Evolutionary conservation across 1,284 basidiomycete genomes (phyloP).

Genomic region (Ustilago crameri): DNA sequence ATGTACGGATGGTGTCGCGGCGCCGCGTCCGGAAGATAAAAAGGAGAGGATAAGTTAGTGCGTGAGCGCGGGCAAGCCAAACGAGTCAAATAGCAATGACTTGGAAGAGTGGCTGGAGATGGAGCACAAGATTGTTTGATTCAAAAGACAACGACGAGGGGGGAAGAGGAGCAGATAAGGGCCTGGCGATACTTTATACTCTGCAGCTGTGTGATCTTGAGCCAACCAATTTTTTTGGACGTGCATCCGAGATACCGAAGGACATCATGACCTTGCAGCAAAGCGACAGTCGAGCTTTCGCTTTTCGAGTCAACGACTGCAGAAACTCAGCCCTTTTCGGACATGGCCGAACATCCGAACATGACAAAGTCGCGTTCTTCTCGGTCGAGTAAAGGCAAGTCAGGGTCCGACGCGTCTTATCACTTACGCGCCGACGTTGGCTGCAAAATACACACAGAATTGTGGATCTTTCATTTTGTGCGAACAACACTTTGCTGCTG

Average conservation of each 20-base stretch:
- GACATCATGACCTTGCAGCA: too few relatives aligned
- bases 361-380: background rate
- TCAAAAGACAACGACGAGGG: constrained; percentile 18
- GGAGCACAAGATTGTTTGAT: constrained; percentile 14
- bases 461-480: background rate
- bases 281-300: too few relatives aligned
- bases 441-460: too few relatives aligned
- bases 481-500: background rate
- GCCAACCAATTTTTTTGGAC: too few relatives aligned
- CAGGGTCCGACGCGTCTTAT: constrained; percentile 3
- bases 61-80: background rate
- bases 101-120: constrained; percentile 1
- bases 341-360: constrained; percentile 24
- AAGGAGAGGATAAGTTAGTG: constrained; percentile 2
- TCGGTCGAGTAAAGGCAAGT: constrained; percentile 3
- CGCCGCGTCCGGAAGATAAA: background rate
- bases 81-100: constrained; percentile 1
- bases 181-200: constrained; percentile 3
- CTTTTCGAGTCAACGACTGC: too few relatives aligned
- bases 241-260: too few relatives aligned
- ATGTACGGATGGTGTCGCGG: constrained; percentile 3
- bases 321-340: constrained; percentile 13
- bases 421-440: background rate
- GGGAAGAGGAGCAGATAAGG: constrained; percentile 1
- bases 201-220: background rate